Base-by-base conservation (phyloP, 179 eudicot species). In the Gypsophila paniculata region DNA sequence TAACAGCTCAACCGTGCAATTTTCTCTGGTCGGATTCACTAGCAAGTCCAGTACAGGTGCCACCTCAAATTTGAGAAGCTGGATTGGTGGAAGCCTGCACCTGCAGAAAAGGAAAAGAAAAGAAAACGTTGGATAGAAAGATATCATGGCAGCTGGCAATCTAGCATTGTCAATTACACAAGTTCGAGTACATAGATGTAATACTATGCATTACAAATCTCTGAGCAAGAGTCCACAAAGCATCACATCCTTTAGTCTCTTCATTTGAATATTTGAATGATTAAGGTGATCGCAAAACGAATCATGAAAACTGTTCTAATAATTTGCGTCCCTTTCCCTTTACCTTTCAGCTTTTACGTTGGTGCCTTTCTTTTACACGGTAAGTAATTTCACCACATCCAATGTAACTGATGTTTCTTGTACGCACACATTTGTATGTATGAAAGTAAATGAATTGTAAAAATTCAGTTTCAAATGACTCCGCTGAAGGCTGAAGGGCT, bases 31-130 rank as follows among this genome's bases (percentile, higher is more conserved):
- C 73, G 95, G 84, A 36, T 70, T 89, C 64, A 93, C 89, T 79
- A 77, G 83, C 76, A 93, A 82, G 75, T 85, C 96, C 61, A 93
- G 21, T 60, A 91, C 92, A 62, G 98, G 98, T 19, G 91, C 86
- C 68, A 93, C 98, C 74, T 83, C 92, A 82, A 93, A 89, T 74
- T 82, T 91, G 60, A 93, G 79, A 75, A 93, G 85, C 75, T 84
- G 87, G 75, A 93, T 59, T 46, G 83, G 76, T 8, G 90, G 95
- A 49, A 93, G 76, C 72, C 75, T 80, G 82, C 98, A 93, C 85
- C 98, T 93, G 38, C n/a, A n/a, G n/a, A n/a, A n/a, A n/a, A n/a
- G n/a, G n/a, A n/a, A n/a, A n/a, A n/a, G n/a, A n/a, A n/a, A n/a
- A n/a, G n/a, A n/a, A n/a, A n/a, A n/a, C n/a, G n/a, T n/a, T n/a